These are phyloP conservation scores for Phragmites australis DNA, from an alignment of 176 grass and related monocot genomes.

Conservation along the genomic window DNA sequence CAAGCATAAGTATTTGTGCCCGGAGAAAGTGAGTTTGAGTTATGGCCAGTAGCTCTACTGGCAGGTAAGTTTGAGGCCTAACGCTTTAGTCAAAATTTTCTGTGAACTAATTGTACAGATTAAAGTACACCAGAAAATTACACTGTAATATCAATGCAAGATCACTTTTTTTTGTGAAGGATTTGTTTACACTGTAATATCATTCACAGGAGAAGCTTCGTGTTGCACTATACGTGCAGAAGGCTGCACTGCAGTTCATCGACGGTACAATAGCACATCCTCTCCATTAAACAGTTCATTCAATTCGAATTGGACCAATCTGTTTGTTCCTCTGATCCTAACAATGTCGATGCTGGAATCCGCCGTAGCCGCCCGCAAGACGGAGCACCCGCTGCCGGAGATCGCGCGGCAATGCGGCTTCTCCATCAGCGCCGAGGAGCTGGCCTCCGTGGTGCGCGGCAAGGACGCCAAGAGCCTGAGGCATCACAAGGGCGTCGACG, in stretches of 20 bases:
- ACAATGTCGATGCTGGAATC: constrained; percentile 16
- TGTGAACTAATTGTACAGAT: no score
- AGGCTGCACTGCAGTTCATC: constrained; percentile 90
- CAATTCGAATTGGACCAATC: not conserved
- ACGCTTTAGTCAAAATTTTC: no score
- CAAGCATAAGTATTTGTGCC: no score
- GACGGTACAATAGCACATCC: constrained; percentile 48
- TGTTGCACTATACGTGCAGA: constrained; percentile 80
- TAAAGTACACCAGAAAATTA: no score
- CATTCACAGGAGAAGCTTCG: constrained; percentile 83
- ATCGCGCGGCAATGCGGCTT: constrained; percentile 67
- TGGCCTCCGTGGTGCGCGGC: constrained; percentile 67
- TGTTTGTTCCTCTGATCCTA: not conserved
- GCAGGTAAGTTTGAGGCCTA: no score
- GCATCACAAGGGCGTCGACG: constrained; percentile 61
- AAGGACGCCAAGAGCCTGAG: constrained; percentile 64
- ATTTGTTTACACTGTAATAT: not conserved
- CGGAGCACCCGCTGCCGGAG: constrained; percentile 65
- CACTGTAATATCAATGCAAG: no score
- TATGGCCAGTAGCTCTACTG: no score
- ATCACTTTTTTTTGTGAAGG: no score
- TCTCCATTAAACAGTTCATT: not conserved
- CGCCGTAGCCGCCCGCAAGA: constrained; percentile 52
- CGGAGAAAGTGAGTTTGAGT: no score
- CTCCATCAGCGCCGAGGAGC: constrained; percentile 72